Conservation (phyloP, 257 asterid species). For the Capsicum chinense region DNA sequence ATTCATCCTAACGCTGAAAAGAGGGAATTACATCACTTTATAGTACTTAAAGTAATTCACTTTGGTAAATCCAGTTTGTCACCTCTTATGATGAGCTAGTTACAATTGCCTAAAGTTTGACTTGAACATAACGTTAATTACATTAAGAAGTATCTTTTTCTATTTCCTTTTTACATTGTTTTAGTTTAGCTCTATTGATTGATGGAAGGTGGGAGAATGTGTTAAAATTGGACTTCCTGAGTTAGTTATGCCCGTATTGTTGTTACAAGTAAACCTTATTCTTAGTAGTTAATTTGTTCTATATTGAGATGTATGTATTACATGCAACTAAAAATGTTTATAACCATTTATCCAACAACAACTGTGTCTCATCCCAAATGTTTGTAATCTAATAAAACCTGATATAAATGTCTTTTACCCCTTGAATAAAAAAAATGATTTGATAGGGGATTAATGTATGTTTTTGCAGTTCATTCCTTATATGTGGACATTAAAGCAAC, state of each 20-base stretch:
- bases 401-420: neutral
- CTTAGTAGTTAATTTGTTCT: neutral
- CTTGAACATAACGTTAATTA: neutral
- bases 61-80: neutral
- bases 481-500: constrained; percentile 52
- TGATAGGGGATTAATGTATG: neutral
- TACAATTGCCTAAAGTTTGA: neutral
- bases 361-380: neutral
- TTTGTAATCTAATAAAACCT: neutral
- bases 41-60: constrained; percentile 17
- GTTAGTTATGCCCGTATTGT: constrained; percentile 41
- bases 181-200: neutral
- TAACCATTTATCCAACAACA: too few relatives aligned
- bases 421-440: too few relatives aligned
- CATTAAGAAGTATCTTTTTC: neutral
- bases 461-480: constrained; percentile 69
- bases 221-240: constrained; percentile 56
- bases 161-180: neutral
- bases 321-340: neutral
- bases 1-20: neutral
- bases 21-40: neutral
- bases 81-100: neutral
- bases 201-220: constrained; percentile 49
- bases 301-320: neutral
- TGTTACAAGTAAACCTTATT: constrained; percentile 41